Evolutionary conservation across 2,329 filamentous ascomycete species (phyloP).

Genomic region (Fusarium sp.): DNA sequence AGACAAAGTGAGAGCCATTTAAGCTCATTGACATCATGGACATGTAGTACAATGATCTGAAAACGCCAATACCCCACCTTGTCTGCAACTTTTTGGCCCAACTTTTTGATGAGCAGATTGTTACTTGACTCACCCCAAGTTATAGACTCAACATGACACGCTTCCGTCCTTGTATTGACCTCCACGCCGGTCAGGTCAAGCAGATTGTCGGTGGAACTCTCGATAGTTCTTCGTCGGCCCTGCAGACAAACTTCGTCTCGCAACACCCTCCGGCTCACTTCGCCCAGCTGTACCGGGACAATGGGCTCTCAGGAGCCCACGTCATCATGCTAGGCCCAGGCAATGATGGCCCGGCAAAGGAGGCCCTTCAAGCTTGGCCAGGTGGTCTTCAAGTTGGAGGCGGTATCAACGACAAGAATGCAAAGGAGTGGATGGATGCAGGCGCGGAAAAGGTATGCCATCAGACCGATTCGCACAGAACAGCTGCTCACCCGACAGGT

Average conservation of each 20-base stretch:
- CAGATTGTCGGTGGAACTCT: constrained; percentile 98
- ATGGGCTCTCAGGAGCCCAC: constrained; percentile 82
- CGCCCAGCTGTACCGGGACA: constrained; percentile 82
- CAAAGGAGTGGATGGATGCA: constrained; percentile 83
- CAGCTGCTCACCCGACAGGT: constrained; percentile 69
- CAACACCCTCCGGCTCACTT: constrained; percentile 84
- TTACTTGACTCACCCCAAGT: constrained; percentile 9
- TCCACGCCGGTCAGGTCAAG: constrained; percentile 97
- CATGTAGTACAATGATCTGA: background rate
- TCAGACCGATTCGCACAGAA: background rate
- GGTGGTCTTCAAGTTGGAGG: constrained; percentile 88
- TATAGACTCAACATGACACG: constrained; percentile 75
- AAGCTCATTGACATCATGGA: constrained; percentile 1
- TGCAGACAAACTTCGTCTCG: constrained; percentile 95
- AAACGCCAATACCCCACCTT: constrained; percentile 29
- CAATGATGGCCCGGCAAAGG: constrained; percentile 82
- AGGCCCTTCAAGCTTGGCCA: constrained; percentile 84
- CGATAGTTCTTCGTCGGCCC: constrained; percentile 70
- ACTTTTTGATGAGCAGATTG: constrained; percentile 24
- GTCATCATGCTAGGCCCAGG: constrained; percentile 96
- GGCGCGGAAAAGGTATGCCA: constrained; percentile 85
- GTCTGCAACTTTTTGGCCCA: constrained; percentile 18
- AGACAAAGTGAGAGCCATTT: background rate
- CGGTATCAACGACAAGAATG: constrained; percentile 90
- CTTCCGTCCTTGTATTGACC: constrained; percentile 96